Evolutionary conservation across 2,329 filamentous ascomycete species (phyloP), one percentile per base, ranked within the genome.

Genomic region (Colletotrichum paranaense): DNA sequence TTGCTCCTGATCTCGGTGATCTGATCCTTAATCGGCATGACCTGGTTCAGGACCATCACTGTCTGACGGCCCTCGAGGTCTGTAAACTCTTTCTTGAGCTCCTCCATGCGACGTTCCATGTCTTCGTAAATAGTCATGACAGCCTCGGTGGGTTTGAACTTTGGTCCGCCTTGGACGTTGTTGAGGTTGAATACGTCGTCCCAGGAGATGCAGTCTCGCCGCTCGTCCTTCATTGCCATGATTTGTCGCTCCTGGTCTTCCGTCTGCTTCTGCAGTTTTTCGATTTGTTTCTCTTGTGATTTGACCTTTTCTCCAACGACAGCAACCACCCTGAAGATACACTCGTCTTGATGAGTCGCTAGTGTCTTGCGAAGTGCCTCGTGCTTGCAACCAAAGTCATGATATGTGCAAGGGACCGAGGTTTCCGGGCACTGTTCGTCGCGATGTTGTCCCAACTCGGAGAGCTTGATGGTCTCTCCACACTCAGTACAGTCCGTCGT

Each of bases 11-110:
- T 82, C 78, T 92, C 90, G 4, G 87, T 86, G n/a, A 92, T 85
- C 79, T 91, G 89, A 72, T 92, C 89, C 69, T 90, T 89, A 73
- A 92, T 87, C 8, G 88, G 89, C 77, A 90, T 86, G 5, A 89
- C 88, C 79, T 92, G 89, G 76, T 91, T 91, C 77, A 92, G 85
- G 9, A 90, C 85, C 85, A 89, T 88, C 80, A 91, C 88, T 38
- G 87, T 89, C 77, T 91, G 89, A 62, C 89, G 86, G 4, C 87
- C 88, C 77, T 92, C 90, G 62, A 91, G 84, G 71, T 91, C 89
- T 24, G 86, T 88, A 49, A 92, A 77, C 55, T 87, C 87, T 68
- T 89, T 87, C 63, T 89, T 88, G 3, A 92, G 80, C 62, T 89
- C 87, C 76, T 90, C 88, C 55, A 92, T 87, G 4, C 84, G 67